A percentile compares a stretch with the other conserved stretches of the same genome.
These are phyloP conservation scores for Chamaecyparis obtusa DNA, from an alignment of 75 land plant genomes.

Conservation along the genomic window DNA sequence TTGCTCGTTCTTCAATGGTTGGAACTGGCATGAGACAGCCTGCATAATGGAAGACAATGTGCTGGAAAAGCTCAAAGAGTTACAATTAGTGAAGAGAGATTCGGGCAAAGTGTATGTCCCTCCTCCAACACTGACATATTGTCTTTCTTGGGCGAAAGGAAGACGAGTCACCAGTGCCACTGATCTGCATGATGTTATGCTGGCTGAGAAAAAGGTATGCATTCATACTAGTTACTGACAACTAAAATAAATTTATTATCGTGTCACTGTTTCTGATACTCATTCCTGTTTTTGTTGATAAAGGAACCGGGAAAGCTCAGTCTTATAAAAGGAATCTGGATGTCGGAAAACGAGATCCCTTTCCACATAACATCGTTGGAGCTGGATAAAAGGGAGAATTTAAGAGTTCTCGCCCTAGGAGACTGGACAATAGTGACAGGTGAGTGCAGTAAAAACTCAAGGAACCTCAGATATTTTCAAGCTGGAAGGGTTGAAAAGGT, in stretches of 20 bases:
- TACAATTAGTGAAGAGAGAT: background rate
- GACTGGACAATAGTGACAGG: background rate
- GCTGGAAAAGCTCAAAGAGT: background rate
- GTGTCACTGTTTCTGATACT: no score
- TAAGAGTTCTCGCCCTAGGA: background rate
- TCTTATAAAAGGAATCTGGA: background rate
- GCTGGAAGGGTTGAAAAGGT: background rate
- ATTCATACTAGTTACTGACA: background rate
- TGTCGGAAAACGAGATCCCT: background rate
- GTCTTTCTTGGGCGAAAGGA: background rate
- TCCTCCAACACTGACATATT: background rate
- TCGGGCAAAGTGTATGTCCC: background rate
- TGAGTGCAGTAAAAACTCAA: background rate
- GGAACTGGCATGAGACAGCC: background rate
- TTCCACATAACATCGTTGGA: background rate
- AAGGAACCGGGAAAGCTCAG: background rate
- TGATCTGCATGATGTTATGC: background rate
- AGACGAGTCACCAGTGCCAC: background rate
- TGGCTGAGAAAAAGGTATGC: background rate
- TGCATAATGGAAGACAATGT: background rate
- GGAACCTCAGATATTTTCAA: background rate
- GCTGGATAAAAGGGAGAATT: background rate
- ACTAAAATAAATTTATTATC: background rate
- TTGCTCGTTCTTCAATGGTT: background rate
- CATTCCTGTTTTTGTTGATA: background rate